Evolutionary conservation across 192 early-diverging fungal species (phyloP), one percentile per base, ranked within the genome.

Genomic region (Chytriomyces sp.): DNA sequence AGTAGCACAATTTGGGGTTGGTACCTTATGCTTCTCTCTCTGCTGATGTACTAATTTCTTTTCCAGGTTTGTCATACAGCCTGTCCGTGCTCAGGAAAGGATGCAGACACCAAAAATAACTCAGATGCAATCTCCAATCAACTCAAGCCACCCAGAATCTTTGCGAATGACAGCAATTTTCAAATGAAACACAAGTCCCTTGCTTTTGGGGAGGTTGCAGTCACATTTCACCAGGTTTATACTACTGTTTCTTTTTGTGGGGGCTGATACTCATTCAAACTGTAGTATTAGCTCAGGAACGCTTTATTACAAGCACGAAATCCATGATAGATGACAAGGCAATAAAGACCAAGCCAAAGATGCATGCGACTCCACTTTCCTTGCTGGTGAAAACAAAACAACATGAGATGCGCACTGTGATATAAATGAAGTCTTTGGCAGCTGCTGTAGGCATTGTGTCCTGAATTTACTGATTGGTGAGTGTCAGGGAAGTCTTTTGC

Each of bases 141-240:
- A 35, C 28, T 35, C 28, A 35, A 2, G 28, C 28, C 28, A 35
- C 62, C 62, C 0, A 16, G 62, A 10, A 64, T 64, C 10, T 64
- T 10, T 1, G 10, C n/a, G 2, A 64, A 64, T 64, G 62, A 64
- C 26, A 5, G n/a, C 18, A 23, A 26, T 3, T 64, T 26, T 64
- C 9, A 16, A 10, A 23, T 64, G n/a, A 64, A 64, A 5, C 16
- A 64, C n/a, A 64, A 64, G 24, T 23, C n/a, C 1, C 16, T 3
- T 18, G 62, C 62, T 64, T 16, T 26, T 64, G 62, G 10, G 62
- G 62, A 64, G 62, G 62, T 23, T 1, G 62, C 2, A 64, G n/a
- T 18, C 26, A 64, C 24, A 3, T 10, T 23, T 11, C 1, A 2
- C 62, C 62, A 64, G 26, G 62, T 64, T 11, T 24, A 26, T 64